Conservation (phyloP, 495 filamentous ascomycete species). For the Immersiella caudata region DNA sequence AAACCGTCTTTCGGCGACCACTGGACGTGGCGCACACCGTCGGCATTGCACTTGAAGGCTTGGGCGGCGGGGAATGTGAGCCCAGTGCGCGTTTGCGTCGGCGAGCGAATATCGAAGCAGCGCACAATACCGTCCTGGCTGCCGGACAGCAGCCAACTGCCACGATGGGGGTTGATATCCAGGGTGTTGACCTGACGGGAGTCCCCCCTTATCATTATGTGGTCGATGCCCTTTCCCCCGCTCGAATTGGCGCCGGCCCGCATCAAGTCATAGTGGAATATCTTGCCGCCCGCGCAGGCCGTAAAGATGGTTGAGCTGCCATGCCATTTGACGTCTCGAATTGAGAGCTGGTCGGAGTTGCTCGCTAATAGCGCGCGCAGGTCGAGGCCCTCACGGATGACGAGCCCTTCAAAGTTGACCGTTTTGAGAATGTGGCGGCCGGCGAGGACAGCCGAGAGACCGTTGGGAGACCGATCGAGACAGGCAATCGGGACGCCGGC, state of each 20-base stretch:
- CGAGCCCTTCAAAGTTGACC: slow-evolving; percentile 69
- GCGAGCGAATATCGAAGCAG: slow-evolving; percentile 54
- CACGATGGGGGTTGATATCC: slow-evolving; percentile 83
- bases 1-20: slow-evolving; percentile 87
- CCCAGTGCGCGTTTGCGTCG: slow-evolving; percentile 42
- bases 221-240: slow-evolving; percentile 63
- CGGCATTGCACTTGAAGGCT: slow-evolving; percentile 59
- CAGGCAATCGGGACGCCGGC: slow-evolving; percentile 73
- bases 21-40: slow-evolving; percentile 82
- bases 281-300: slow-evolving; percentile 81
- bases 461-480: slow-evolving; percentile 76
- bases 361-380: slow-evolving; percentile 74
- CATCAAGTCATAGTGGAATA: slow-evolving; percentile 83
- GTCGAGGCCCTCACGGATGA: slow-evolving; percentile 76
- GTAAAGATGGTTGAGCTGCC: slow-evolving; percentile 68
- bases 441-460: slow-evolving; percentile 76
- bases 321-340: slow-evolving; percentile 80
- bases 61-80: slow-evolving; percentile 47
- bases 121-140: slow-evolving; percentile 91
- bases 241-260: slow-evolving; percentile 42
- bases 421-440: slow-evolving; percentile 86
- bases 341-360: slow-evolving; percentile 76
- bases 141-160: slow-evolving; percentile 78
- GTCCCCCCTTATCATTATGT: slow-evolving; percentile 74
- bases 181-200: slow-evolving; percentile 88